phyloP scores from a whole-genome alignment of 2,329 filamentous ascomycete species.

The Amauroascus niger region DNA sequence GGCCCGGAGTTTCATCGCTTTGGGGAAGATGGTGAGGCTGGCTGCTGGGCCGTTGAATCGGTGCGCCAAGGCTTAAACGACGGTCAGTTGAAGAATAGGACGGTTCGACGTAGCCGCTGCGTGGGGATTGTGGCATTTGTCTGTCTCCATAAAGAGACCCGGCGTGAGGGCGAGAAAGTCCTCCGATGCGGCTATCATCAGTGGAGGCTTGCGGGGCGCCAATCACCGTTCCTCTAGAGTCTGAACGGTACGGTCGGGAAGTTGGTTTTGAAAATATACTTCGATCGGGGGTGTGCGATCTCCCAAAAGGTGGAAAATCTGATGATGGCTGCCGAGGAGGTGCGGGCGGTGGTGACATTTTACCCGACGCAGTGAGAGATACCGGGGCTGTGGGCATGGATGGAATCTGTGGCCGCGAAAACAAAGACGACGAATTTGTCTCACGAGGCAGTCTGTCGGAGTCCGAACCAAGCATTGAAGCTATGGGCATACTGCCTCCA shows the following conservation, averaged over 20 bases:
- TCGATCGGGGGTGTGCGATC: slow-evolving; percentile 66
- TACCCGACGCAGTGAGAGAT: slow-evolving; percentile 26
- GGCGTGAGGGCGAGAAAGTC: slow-evolving; percentile 24
- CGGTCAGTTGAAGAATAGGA: slow-evolving; percentile 27
- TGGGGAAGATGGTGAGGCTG: slow-evolving; percentile 25
- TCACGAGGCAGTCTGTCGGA: slow-evolving; percentile 40
- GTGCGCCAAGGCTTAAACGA: slow-evolving; percentile 38
- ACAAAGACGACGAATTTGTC: slow-evolving; percentile 36
- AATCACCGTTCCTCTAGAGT: slow-evolving; percentile 27
- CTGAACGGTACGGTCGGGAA: slow-evolving; percentile 30
- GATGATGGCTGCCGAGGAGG: slow-evolving; percentile 39
- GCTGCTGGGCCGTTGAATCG: slow-evolving; percentile 36
- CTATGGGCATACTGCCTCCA: slow-evolving; percentile 62
- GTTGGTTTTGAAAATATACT: slow-evolving; percentile 42
- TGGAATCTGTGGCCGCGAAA: slow-evolving; percentile 31
- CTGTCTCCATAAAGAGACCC: slow-evolving; percentile 31
- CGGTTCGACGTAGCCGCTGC: slow-evolving; percentile 28
- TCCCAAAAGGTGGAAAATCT: slow-evolving; percentile 54
- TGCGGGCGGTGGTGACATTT: slow-evolving; percentile 37
- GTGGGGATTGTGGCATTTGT: slow-evolving; percentile 28
- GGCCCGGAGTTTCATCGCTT: slow-evolving; percentile 28
- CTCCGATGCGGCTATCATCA: slow-evolving; percentile 29
- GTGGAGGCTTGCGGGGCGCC: slow-evolving; percentile 14
- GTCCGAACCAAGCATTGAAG: slow-evolving; percentile 56
- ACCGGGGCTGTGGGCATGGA: slow-evolving; percentile 24